Evolutionary conservation across 495 filamentous ascomycete genomes (phyloP).

Genomic region (Schizothecium vesticola): DNA sequence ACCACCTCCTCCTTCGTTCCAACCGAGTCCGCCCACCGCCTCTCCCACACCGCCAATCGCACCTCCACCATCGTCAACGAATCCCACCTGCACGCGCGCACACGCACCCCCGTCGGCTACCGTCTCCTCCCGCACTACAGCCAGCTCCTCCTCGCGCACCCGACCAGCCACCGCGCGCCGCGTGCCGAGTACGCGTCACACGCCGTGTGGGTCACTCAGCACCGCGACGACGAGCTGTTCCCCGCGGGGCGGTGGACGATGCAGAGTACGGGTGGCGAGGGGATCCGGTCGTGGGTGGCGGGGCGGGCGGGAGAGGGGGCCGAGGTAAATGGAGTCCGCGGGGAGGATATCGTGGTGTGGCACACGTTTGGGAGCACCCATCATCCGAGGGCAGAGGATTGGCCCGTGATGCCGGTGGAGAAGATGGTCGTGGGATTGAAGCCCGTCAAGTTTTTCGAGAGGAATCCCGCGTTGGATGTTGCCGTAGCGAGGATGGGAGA

Average conservation of each 20-base stretch:
- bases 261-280: constrained; percentile 39
- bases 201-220: constrained; percentile 70
- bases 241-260: constrained; percentile 80
- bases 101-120: constrained; percentile 69
- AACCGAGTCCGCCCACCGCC: constrained; percentile 56
- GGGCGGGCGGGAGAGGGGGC: background rate
- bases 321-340: background rate
- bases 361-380: constrained; percentile 48
- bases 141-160: constrained; percentile 69
- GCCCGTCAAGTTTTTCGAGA: constrained; percentile 66
- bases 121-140: constrained; percentile 67
- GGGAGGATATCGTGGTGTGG: constrained; percentile 31
- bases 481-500: constrained; percentile 48
- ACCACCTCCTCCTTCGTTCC: constrained; percentile 31
- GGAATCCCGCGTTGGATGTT: constrained; percentile 70
- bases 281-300: constrained; percentile 33
- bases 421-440: constrained; percentile 49
- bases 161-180: constrained; percentile 57
- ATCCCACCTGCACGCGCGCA: constrained; percentile 59
- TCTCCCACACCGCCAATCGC: constrained; percentile 57
- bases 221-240: constrained; percentile 70
- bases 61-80: constrained; percentile 76
- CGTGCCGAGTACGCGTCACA: constrained; percentile 75
- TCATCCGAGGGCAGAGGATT: constrained; percentile 55
- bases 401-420: constrained; percentile 48